Base-by-base conservation (phyloP, 768 basidiomycete species). In the Calvatia gigantea region DNA sequence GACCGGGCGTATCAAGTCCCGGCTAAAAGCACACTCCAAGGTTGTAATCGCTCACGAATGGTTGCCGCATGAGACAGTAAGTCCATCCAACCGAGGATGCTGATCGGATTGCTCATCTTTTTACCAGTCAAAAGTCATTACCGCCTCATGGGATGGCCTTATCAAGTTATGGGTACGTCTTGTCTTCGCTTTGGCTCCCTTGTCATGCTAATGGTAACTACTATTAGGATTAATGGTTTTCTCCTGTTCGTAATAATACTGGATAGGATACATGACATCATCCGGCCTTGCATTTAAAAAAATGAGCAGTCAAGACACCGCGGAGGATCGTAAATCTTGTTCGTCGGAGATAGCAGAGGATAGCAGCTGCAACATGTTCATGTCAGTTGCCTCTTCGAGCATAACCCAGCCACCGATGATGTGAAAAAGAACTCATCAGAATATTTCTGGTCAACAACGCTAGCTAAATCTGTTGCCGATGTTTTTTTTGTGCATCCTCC, bases 21-120 rank as follows among this genome's bases (percentile, higher is more conserved):
- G 92, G 35, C 71, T 98, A 53, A 84, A 85, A 60, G 93, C 92
- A 2, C 97, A 98, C 69, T 85, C 82, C 11, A 94, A 98, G 73
- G 96, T 97, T n/a, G 91, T 98, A 49, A 98, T 99, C 63, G 84
- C 93, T 19, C 97, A 99, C 65, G 92, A 92, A 66, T 99, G 97
- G 97, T 73, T 99, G 57, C 97, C 96, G 49, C 95, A 99, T 68
- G 97, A 99, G 69, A 86, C 89, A 41, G 96, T 97, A 67, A 73
- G 93, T 81, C 41, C 14, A 52, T 27, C 5, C 28, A 80, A 76
- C 27, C 79, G 77, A 17, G 81, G 80, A 78, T 82, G 83, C 62
- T 27, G 19, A 43, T 50, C 51, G 79, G 82, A 14, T 42, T 45
- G 3, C 31, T 54, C 6, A 52, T 56, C 17, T 27, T 56, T 51